Conservation (phyloP, 2,329 filamentous ascomycete species). For the Alternaria angustiovoidea region DNA sequence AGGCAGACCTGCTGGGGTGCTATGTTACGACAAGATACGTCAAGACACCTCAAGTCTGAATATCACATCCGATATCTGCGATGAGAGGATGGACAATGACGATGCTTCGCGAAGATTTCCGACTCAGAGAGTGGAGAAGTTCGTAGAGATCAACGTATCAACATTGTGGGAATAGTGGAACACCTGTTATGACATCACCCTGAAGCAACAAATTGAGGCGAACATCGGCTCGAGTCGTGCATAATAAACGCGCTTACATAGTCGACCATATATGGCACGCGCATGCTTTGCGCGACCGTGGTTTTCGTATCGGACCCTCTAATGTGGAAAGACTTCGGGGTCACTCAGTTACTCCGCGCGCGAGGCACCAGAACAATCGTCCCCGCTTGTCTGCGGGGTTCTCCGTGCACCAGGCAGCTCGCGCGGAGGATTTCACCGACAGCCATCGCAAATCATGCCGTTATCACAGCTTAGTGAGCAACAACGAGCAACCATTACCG, state of each 20-base stretch:
- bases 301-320: not conserved
- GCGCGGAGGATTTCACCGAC: not conserved
- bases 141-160: not conserved
- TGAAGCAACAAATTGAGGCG: not conserved
- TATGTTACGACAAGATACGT: not conserved
- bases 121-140: not conserved
- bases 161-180: not conserved
- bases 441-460: constrained; percentile 6
- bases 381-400: not conserved
- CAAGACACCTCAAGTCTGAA: not conserved
- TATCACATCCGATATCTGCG: not conserved
- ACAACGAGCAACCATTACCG: constrained; percentile 12
- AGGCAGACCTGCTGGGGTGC: not conserved
- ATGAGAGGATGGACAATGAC: not conserved
- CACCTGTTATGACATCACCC: not conserved
- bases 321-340: not conserved
- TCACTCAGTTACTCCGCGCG: not conserved
- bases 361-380: not conserved
- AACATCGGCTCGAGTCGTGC: not conserved
- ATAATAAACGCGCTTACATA: not conserved
- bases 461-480: constrained; percentile 12
- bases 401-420: not conserved
- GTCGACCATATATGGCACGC: not conserved
- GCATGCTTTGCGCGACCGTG: not conserved
- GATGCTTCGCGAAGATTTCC: not conserved